These are phyloP conservation scores for Claviceps quebecensis DNA, from an alignment of 2,329 filamentous ascomycete species.

Conservation along the genomic window DNA sequence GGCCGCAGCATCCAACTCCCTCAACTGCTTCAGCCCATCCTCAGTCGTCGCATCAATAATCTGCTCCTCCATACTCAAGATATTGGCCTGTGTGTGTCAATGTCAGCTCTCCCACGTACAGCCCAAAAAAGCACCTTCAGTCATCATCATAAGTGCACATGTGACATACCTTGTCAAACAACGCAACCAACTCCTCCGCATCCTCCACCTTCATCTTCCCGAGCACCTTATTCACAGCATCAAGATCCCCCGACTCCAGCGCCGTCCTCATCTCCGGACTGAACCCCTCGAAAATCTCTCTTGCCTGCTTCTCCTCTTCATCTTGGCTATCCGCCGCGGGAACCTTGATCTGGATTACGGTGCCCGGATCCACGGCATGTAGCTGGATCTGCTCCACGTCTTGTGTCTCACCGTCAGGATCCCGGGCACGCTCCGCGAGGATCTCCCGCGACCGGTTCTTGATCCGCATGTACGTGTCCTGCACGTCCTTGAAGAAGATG, in stretches of 20 bases:
- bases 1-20: conserved; percentile 51
- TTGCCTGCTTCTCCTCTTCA: conserved; percentile 45
- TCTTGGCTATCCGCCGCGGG: conserved; percentile 57
- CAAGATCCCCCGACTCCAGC: conserved; percentile 75
- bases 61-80: conserved; percentile 80
- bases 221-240: conserved; percentile 44
- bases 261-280: conserved; percentile 67
- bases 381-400: conserved; percentile 91
- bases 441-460: conserved; percentile 64
- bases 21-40: conserved; percentile 63
- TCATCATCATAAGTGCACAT: no score
- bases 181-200: conserved; percentile 70
- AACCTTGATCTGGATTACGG: conserved; percentile 77
- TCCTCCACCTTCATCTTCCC: conserved; percentile 81
- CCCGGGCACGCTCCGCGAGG: conserved; percentile 35
- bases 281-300: conserved; percentile 74
- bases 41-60: conserved; percentile 93
- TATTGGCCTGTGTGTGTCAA: conserved; percentile 45
- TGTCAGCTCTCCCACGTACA: neutral
- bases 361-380: conserved; percentile 87
- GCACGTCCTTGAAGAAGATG: conserved; percentile 86
- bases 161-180: conserved; percentile 52
- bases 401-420: conserved; percentile 20
- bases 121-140: no score
- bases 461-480: conserved; percentile 74